Evolutionary conservation across 176 grass and related monocot genomes (phyloP), one percentile per base, ranked within the genome.

Genomic region (Avena atlantica): DNA sequence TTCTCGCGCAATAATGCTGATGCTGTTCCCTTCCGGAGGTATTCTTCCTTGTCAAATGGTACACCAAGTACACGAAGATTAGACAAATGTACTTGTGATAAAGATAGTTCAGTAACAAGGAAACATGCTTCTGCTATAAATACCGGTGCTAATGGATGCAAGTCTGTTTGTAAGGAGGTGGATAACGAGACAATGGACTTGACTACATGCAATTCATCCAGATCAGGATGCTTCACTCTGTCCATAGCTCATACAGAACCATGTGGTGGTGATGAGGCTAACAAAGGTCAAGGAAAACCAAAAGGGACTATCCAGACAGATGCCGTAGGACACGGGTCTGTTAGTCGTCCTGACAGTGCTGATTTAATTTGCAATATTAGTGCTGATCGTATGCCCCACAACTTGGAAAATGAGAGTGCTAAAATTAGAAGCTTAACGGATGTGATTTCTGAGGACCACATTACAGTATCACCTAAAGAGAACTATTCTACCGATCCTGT

Each of bases 401-500:
- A 14, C 44, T 24, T 77, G 44, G 59, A 77, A 66, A 29, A 76
- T 77, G 72, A 10, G 66, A 77, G 45, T 24, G 12, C 27, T 65
- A 21, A 12, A 66, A 65, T 12, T 52, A 58, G 21, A 79, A 86
- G 16, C 14, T 71, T 34, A 79, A 57, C 5, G 6, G 3, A 8
- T 78, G 12, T 78, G 59, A 40, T 55, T 55, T 78, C 74, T 55
- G 31, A 57, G 40, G 60, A 57, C 40, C 12, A 42, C 52, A 45
- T 9, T 45, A 68, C 48, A 70, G 31, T 42, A 85, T 48, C 83
- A 64, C 12, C 47, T 85, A 34, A 78, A 67, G 74, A 67, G 63
- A 86, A 63, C n/a, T 68, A 19, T 23, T 67, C 17, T 78, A 44
- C 8, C 19, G 31, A 70, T 16, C 9, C 40, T 47, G 17, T 70